Evolutionary conservation across 306 rosid species (phyloP).

Genomic region (Ormosia emarginata): DNA sequence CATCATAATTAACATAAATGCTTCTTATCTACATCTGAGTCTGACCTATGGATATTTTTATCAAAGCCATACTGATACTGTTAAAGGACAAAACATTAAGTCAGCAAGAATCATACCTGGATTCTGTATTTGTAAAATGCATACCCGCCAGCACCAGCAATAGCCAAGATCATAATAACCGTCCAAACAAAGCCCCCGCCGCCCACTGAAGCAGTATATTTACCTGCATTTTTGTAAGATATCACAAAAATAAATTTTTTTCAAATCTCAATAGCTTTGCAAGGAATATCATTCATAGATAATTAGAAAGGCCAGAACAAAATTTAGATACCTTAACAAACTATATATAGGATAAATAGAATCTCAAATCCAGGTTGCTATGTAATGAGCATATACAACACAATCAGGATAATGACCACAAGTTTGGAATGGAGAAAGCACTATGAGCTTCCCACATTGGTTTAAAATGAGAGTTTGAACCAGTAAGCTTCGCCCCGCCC

Average conservation of each 20-base stretch:
- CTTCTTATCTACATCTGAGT: not conserved
- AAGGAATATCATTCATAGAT: not conserved
- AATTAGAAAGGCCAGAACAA: not conserved
- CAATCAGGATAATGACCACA: not conserved
- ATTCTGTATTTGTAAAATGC: constrained; percentile 96
- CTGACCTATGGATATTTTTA: not conserved
- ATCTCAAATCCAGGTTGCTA: not conserved
- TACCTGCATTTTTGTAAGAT: constrained; percentile 36
- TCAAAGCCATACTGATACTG: not conserved
- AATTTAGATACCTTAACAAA: not conserved
- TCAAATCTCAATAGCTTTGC: not conserved
- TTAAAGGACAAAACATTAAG: constrained; percentile 4
- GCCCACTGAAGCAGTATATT: constrained; percentile 20
- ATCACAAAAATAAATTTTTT: not conserved
- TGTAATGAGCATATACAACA: not conserved
- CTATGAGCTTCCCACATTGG: not conserved
- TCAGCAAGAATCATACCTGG: constrained; percentile 48
- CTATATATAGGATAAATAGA: not conserved
- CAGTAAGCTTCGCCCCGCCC: no score
- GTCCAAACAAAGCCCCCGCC: constrained; percentile 62
- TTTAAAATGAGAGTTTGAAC: not conserved
- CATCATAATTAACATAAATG: not conserved
- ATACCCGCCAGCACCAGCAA: constrained; percentile 64
- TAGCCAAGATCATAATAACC: constrained; percentile 55
- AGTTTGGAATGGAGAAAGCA: not conserved